These are phyloP conservation scores for Multifurca ochricompacta DNA, from an alignment of 768 basidiomycete species.

Conservation along the genomic window DNA sequence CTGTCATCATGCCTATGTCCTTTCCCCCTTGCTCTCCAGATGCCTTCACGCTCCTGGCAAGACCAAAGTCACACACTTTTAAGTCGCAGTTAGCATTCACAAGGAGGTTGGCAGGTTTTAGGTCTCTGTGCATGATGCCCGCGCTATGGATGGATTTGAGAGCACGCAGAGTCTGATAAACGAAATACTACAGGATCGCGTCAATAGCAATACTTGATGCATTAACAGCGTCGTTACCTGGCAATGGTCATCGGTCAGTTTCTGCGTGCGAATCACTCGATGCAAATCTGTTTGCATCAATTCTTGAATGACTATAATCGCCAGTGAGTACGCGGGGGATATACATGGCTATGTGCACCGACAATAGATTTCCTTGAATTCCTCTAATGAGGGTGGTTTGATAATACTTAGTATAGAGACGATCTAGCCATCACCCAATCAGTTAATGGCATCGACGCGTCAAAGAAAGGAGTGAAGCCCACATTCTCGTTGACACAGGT, in stretches of 20 bases:
- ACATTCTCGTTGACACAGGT: slow-evolving; percentile 78
- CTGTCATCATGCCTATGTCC: slow-evolving; percentile 65
- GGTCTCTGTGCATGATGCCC: slow-evolving; percentile 68
- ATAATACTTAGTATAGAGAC: slow-evolving; percentile 89
- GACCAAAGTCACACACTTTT: slow-evolving; percentile 85
- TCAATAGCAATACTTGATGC: neutral
- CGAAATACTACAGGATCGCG: slow-evolving; percentile 51
- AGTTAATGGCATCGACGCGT: slow-evolving; percentile 5
- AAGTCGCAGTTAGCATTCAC: slow-evolving; percentile 87
- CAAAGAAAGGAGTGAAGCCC: slow-evolving; percentile 20
- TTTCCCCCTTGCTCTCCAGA: slow-evolving; percentile 45
- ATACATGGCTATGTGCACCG: slow-evolving; percentile 21
- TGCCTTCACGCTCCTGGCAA: slow-evolving; percentile 60
- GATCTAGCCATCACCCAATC: slow-evolving; percentile 43
- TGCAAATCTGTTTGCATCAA: slow-evolving; percentile 89
- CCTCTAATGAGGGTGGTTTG: slow-evolving; percentile 64
- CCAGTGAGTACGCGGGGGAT: neutral
- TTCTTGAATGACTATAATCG: slow-evolving; percentile 62
- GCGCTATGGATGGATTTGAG: slow-evolving; percentile 88
- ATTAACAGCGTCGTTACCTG: slow-evolving; percentile 38
- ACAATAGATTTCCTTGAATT: slow-evolving; percentile 88
- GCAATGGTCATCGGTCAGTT: slow-evolving; percentile 85
- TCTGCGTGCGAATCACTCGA: slow-evolving; percentile 84
- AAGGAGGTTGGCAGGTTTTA: slow-evolving; percentile 83
- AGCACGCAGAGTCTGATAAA: slow-evolving; percentile 79